Evolutionary conservation across 768 basidiomycete genomes (phyloP).

Genomic region (Bullera alba): DNA sequence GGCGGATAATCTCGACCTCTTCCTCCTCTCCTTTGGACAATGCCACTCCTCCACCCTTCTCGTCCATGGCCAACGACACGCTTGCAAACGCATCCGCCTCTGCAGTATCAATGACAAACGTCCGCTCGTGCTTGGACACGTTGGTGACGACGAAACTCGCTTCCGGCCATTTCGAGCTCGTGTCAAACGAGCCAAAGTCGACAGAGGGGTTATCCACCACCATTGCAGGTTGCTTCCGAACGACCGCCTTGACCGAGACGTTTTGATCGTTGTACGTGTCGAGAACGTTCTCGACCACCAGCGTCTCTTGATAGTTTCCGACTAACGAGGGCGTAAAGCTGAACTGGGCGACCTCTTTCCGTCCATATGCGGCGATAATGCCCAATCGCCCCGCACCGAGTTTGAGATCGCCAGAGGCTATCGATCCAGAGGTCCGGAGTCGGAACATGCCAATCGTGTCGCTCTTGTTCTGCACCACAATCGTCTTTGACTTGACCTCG

Average conservation of each 20-base stretch:
- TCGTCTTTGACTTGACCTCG: slow-evolving; percentile 37
- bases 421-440: slow-evolving; percentile 40
- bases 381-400: slow-evolving; percentile 42
- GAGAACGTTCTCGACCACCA: slow-evolving; percentile 41
- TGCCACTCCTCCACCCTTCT: slow-evolving; percentile 27
- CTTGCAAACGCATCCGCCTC: slow-evolving; percentile 6
- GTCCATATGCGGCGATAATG: slow-evolving; percentile 40
- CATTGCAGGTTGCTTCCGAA: slow-evolving; percentile 38
- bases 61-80: slow-evolving; percentile 22
- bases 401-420: slow-evolving; percentile 41
- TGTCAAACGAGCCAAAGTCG: slow-evolving; percentile 24
- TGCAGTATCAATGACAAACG: slow-evolving; percentile 30
- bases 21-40: slow-evolving; percentile 40
- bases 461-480: slow-evolving; percentile 43
- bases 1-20: slow-evolving; percentile 37
- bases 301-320: slow-evolving; percentile 39
- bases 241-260: slow-evolving; percentile 42
- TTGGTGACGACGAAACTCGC: slow-evolving; percentile 34
- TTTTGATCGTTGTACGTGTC: slow-evolving; percentile 35
- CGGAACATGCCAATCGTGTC: slow-evolving; percentile 42
- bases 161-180: background rate
- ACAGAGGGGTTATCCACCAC: slow-evolving; percentile 25
- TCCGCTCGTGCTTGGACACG: slow-evolving; percentile 33
- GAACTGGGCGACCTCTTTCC: slow-evolving; percentile 39
- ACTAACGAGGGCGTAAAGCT: slow-evolving; percentile 38